Evolutionary conservation across 495 filamentous ascomycete genomes (phyloP).

Genomic region (Podospora comata): DNA sequence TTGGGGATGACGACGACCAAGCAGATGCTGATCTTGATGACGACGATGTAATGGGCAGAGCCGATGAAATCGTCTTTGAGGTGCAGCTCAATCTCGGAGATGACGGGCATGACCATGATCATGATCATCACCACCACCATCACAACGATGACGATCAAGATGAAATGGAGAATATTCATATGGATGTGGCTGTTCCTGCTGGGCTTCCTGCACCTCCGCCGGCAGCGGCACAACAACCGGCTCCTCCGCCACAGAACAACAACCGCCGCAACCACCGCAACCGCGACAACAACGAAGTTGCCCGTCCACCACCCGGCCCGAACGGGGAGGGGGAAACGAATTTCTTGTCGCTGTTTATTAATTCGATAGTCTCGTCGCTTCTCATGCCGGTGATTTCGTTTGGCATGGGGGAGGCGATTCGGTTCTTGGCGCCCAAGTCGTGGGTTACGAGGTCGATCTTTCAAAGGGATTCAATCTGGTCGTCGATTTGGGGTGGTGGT

Average conservation of each 20-base stretch:
- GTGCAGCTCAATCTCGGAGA: slow-evolving; percentile 41
- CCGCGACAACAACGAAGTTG: slow-evolving; percentile 15
- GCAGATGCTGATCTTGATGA: slow-evolving; percentile 13
- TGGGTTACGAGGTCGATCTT: slow-evolving; percentile 51
- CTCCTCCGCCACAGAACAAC: slow-evolving; percentile 10
- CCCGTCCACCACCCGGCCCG: background rate
- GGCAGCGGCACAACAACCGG: slow-evolving; percentile 1
- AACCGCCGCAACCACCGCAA: slow-evolving; percentile 4
- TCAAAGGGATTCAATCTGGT: background rate
- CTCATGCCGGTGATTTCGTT: slow-evolving; percentile 43
- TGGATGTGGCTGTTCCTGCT: background rate
- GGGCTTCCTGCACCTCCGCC: slow-evolving; percentile 14
- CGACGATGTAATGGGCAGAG: slow-evolving; percentile 12
- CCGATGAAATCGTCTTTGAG: slow-evolving; percentile 45
- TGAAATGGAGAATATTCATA: slow-evolving; percentile 30
- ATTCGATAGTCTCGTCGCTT: slow-evolving; percentile 41
- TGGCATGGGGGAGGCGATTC: slow-evolving; percentile 65
- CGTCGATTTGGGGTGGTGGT: background rate
- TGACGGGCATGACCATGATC: slow-evolving; percentile 38
- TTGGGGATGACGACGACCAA: slow-evolving; percentile 24
- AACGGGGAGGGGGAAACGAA: slow-evolving; percentile 18
- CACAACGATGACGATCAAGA: slow-evolving; percentile 36
- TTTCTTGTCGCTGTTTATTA: slow-evolving; percentile 28
- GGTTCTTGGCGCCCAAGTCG: slow-evolving; percentile 56
- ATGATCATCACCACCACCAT: slow-evolving; percentile 37